These are phyloP conservation scores for Xylaria intraflava DNA, from an alignment of 495 filamentous ascomycete species.

Conservation along the genomic window DNA sequence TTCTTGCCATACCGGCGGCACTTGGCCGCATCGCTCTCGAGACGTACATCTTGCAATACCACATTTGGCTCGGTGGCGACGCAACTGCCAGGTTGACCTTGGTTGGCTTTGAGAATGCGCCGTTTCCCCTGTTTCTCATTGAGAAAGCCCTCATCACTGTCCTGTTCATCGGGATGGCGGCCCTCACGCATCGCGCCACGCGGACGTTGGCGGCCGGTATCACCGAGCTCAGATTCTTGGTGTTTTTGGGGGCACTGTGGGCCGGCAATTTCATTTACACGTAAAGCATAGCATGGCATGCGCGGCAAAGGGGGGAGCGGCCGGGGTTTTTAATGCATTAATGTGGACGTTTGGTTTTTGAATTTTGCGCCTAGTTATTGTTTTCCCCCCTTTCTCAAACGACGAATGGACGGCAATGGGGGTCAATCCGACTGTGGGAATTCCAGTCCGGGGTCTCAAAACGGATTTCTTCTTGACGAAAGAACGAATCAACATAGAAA, in stretches of 20 bases:
- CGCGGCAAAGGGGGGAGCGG: no score
- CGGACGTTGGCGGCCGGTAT: conserved; percentile 2
- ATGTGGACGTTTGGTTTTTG: conserved; percentile 10
- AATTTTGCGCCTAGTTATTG: conserved; percentile 3
- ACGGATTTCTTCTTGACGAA: conserved; percentile 5
- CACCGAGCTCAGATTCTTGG: conserved; percentile 3
- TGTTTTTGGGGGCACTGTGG: conserved; percentile 8
- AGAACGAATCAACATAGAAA: no score
- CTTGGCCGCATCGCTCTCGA: conserved; percentile 52
- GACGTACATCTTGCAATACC: conserved; percentile 54
- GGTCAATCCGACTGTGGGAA: conserved; percentile 10
- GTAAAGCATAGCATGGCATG: conserved; percentile 12
- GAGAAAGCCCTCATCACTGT: conserved; percentile 17
- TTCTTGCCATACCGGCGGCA: conserved; percentile 45
- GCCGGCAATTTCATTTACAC: conserved; percentile 13
- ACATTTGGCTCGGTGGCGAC: conserved; percentile 58
- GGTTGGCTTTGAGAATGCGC: conserved; percentile 32
- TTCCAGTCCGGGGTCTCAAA: conserved; percentile 14
- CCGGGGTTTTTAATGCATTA: conserved; percentile 12
- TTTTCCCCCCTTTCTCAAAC: conserved; percentile 8
- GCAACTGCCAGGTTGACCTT: conserved; percentile 47
- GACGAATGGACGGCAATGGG: conserved; percentile 11
- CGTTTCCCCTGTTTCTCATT: conserved; percentile 6
- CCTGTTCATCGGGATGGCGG: conserved; percentile 14
- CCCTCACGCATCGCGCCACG: conserved; percentile 10